Base-by-base conservation (phyloP, 441 rosid species). In the Pelargonium australe region DNA sequence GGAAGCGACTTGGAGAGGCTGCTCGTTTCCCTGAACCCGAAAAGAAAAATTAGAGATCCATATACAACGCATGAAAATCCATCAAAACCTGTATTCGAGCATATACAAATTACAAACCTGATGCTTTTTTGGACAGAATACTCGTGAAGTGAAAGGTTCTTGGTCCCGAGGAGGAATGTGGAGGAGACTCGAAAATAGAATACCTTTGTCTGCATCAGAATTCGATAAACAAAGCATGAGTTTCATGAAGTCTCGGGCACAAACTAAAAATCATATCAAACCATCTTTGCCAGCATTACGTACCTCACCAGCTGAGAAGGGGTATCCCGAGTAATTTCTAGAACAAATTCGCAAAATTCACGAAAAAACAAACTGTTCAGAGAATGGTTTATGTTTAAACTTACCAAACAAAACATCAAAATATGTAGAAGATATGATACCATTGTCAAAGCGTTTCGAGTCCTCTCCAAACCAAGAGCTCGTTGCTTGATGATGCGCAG, bases 1-100 rank as follows among this genome's bases (percentile, higher is more conserved):
- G 84, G 69, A 79, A 80, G 7, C 75, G 78, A 60, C 69, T 71
- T 4, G 97, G 95, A 72, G 97, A 88, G 37, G 76, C 41, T 34
- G 83, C 31, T 73, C 79, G 70, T 75, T 79, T 85, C 76, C 76
- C 95, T 89, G 80, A 25, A 64, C 9, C 16, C 1, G 65, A 67
- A 55, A 4, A 63, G 43, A 11, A 49, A 19, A 3, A 25, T 11
- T 7, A 55, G 61, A 58, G 28, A 28, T 14, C 20, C 63, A 43
- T 28, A 72, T 13, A 5, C 25, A 23, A 20, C n/a, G 10, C 4
- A 28, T 64, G 23, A 2, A 14, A 20, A 63, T 16, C 4, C 53
- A 19, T 14, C n/a, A 20, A 53, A 11, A 17, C 19, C 13, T 23
- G 19, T 17, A 17, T 28, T 2, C 10, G 25, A 2, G 20, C 23